phyloP scores from a whole-genome alignment of 441 rosid genomes.

The Syzygium malaccense region DNA sequence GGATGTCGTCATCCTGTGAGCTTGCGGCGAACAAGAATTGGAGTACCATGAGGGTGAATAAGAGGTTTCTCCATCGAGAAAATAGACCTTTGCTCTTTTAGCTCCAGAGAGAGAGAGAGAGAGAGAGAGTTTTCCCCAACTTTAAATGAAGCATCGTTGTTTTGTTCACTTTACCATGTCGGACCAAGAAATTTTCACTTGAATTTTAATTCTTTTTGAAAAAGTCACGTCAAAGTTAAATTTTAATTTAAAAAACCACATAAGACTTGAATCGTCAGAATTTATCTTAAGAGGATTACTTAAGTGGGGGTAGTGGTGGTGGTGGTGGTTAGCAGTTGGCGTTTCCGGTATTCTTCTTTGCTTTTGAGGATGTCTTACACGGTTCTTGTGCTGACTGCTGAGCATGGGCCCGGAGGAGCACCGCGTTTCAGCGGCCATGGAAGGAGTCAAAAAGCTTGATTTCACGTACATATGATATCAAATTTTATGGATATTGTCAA shows the following conservation, averaged over 20 bases:
- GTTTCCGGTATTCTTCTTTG: background rate
- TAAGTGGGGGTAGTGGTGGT: background rate
- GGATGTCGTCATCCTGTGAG: background rate
- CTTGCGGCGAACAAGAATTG: background rate
- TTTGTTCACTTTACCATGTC: background rate
- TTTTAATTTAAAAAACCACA: background rate
- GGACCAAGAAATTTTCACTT: background rate
- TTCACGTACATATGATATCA: background rate
- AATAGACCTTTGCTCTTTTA: background rate
- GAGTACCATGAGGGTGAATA: background rate
- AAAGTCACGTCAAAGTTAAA: background rate
- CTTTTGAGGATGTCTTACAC: background rate
- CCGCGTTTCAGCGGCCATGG: background rate
- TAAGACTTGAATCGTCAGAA: background rate
- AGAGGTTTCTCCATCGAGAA: background rate
- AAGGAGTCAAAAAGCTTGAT: background rate
- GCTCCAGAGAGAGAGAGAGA: background rate
- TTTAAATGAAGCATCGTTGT: background rate
- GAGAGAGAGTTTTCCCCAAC: background rate
- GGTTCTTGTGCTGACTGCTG: background rate
- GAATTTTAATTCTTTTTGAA: background rate
- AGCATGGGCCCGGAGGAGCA: background rate
- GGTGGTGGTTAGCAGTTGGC: background rate
- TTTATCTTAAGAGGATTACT: background rate
- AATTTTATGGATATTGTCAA: background rate